Conservation (phyloP, 371 early-diverging fungal species). For the Apophysomyces sp. region DNA sequence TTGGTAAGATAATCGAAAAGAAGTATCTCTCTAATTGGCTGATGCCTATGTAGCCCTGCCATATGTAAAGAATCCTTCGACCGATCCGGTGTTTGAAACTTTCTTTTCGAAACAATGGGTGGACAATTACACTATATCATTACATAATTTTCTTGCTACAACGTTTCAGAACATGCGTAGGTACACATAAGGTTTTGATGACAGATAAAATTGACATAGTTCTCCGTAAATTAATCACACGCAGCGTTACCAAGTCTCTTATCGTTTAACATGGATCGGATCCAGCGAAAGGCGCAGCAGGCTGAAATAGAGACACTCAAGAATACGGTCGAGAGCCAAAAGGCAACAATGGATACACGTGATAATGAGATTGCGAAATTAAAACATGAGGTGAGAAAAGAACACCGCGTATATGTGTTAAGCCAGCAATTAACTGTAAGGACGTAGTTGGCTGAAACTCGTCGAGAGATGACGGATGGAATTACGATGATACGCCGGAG, state of each 20-base stretch:
- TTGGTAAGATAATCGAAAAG: no score
- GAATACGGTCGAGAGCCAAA: slow-evolving; percentile 49
- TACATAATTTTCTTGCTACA: slow-evolving; percentile 67
- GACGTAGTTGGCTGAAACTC: slow-evolving; percentile 30
- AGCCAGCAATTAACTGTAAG: not conserved
- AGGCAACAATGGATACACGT: slow-evolving; percentile 48
- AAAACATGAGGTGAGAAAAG: slow-evolving; percentile 31
- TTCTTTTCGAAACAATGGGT: slow-evolving; percentile 70
- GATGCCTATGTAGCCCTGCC: slow-evolving; percentile 50
- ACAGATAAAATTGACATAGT: not conserved
- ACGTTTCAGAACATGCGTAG: slow-evolving; percentile 72
- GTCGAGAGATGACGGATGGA: slow-evolving; percentile 50
- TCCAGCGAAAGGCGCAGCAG: slow-evolving; percentile 58
- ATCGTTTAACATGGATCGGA: slow-evolving; percentile 58
- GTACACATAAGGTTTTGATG: slow-evolving; percentile 10
- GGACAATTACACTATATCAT: slow-evolving; percentile 62
- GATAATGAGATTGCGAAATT: slow-evolving; percentile 55
- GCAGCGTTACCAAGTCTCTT: slow-evolving; percentile 63
- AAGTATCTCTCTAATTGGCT: not conserved
- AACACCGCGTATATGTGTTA: not conserved
- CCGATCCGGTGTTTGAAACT: slow-evolving; percentile 61
- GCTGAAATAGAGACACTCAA: slow-evolving; percentile 57
- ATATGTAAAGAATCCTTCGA: slow-evolving; percentile 62
- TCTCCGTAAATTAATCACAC: not conserved
- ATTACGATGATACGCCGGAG: slow-evolving; percentile 42